Percentiles rank a stretch among this genome's conserved stretches.
Evolutionary conservation across 768 basidiomycete species (phyloP).

Genomic region (Leccinellum albellum): DNA sequence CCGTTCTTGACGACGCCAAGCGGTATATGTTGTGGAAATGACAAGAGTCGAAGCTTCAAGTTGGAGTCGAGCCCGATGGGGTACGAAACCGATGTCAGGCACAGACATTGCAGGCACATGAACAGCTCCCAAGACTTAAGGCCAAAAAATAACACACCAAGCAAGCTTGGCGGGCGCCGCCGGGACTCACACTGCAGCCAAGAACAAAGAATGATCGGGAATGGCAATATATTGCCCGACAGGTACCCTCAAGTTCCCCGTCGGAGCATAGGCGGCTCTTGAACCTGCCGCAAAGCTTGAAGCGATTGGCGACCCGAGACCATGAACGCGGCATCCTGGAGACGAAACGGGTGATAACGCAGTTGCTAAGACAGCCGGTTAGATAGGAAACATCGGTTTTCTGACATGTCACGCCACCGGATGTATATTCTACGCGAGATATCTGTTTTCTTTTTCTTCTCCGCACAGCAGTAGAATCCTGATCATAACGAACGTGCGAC

Average conservation of each 20-base stretch:
- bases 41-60: neutral
- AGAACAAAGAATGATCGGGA: neutral
- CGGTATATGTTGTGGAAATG: neutral
- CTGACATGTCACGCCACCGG: neutral
- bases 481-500: slow-evolving; percentile 1
- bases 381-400: neutral
- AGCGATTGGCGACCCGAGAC: slow-evolving; percentile 2
- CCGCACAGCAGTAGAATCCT: neutral
- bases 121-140: neutral
- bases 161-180: neutral
- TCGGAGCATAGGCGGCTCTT: slow-evolving; percentile 10
- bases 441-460: neutral
- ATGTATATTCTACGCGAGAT: neutral
- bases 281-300: neutral
- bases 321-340: slow-evolving; percentile 1
- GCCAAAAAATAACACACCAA: slow-evolving; percentile 4
- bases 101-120: neutral
- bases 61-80: no score
- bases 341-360: neutral
- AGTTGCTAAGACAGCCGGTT: neutral
- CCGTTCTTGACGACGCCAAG: neutral
- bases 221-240: neutral
- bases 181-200: neutral
- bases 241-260: neutral
- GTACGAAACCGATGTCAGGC: neutral